Base-by-base conservation (phyloP, 495 filamentous ascomycete genomes). In the Neurospora terricola region DNA sequence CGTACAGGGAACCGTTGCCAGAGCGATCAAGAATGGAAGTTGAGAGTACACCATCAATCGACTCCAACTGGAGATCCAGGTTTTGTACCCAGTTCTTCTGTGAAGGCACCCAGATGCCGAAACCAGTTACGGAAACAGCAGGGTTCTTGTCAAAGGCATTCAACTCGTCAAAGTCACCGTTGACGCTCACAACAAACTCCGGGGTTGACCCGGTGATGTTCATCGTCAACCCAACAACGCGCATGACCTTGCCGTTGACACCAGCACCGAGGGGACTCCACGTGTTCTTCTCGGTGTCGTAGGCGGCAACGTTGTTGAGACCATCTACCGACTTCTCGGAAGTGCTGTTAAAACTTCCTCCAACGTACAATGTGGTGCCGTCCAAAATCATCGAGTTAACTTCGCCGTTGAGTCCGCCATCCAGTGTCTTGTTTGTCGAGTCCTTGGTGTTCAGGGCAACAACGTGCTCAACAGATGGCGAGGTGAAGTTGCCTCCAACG, bases 41-140 rank as follows among this genome's bases (percentile, higher is more conserved):
- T 4, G 90, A 91, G 42, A 99, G 84, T 48, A 90, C 79, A 21
- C 96, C 96, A 71, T 84, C 81, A 74, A 96, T 87, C 18, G 87
- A 82, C 72, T 91, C 87, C 69, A 88, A 85, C n/a, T 86, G 82
- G 48, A 89, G 79, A 66, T 93, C 83, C 48, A 98, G 83, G 75
- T 94, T 95, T 80, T 93, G 89, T 30, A 98, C 83, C 96, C 96
- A 99, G 78, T 96, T 93, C 48, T 89, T 87, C 69, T 86, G 87
- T 6, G 94, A 96, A 27, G 94, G 93, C n/a, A 98, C 91, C 96
- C 96, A 99, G 34, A 98, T 84, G 38, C 92, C 96, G 78, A 98
- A 94, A 1, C 94, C 93, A 69, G 87, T 78, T 3, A 90, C 91
- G 14, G 86, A 76, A 12, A 89, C 81, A n/a, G 88, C 86, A 12